A percentile compares a stretch with the other conserved stretches of the same genome.
These are phyloP conservation scores for Neophaeococcomyces mojaviensis DNA, from an alignment of 2,329 filamentous ascomycete species.

Conservation along the genomic window DNA sequence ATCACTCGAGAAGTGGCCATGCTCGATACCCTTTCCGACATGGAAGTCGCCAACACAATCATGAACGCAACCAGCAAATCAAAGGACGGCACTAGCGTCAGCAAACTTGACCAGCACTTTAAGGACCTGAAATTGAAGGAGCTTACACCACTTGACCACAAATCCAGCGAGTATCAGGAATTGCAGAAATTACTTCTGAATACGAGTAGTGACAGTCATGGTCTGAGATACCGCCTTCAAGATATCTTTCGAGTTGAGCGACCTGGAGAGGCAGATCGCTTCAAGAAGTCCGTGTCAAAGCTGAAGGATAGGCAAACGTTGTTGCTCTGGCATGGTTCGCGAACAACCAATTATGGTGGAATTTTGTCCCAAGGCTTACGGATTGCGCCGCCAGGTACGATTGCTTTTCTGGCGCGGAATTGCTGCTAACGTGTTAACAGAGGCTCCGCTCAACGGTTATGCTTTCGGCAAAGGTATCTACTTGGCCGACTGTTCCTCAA, in stretches of 20 bases:
- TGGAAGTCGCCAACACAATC: constrained; percentile 69
- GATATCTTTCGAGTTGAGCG: constrained; percentile 80
- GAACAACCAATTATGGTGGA: constrained; percentile 75
- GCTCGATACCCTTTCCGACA: constrained; percentile 72
- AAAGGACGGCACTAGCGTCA: constrained; percentile 44
- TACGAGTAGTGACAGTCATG: constrained; percentile 61
- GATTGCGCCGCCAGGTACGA: constrained; percentile 64
- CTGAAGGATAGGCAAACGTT: constrained; percentile 56
- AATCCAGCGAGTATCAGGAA: constrained; percentile 55
- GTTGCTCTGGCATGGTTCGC: constrained; percentile 81
- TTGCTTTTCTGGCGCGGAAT: not conserved
- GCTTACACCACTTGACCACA: constrained; percentile 60
- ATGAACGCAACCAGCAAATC: constrained; percentile 58
- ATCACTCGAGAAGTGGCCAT: constrained; percentile 73
- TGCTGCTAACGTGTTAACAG: too few relatives aligned
- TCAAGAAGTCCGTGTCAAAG: constrained; percentile 48
- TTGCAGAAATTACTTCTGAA: constrained; percentile 60
- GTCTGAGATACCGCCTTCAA: constrained; percentile 46
- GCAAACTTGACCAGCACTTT: constrained; percentile 66
- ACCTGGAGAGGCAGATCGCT: constrained; percentile 63
- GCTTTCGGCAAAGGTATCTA: constrained; percentile 92
- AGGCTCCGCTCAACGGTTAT: constrained; percentile 71
- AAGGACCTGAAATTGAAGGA: constrained; percentile 63
- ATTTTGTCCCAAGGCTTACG: constrained; percentile 81
- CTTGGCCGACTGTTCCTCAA: constrained; percentile 75